Base-by-base conservation (phyloP, 331 rosid species). In the Quercus phellos region DNA sequence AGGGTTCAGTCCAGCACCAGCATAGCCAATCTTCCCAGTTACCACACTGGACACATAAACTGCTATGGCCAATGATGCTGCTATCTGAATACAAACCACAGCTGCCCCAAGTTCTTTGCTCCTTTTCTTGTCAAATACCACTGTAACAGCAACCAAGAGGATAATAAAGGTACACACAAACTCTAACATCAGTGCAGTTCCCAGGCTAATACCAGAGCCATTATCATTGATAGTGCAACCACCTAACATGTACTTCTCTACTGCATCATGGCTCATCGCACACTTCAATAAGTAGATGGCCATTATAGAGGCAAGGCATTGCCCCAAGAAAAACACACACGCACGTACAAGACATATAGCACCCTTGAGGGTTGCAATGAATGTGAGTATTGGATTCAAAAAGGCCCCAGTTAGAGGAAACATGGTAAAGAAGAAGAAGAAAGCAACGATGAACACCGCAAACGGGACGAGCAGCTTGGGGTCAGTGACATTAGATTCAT, bases 401-500 rank as follows among this genome's bases (percentile, higher is more conserved):
- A 90, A 94, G 5, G 95, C 97, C 0, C 98, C 97, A 1, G 93
- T 72, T 12, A 93, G 72, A 34, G 98, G 98, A 22, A 88, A 81
- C 0, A 93, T 91, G 1, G 85, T 92, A 6, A 89, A 11, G 69
- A 91, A 82, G 86, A 93, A 89, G 61, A 93, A 89, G 80, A 91
- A 91, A 42, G 76, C 89, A 58, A 90, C 81, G 4, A 78, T 11
- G 82, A 91, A 91, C 2, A 91, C 94, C 3, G 82, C 92, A 35
- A 91, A 3, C 0, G 98, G 96, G 72, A 89, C 78, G 6, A 90
- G 73, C 50, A 91, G 87, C 78, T 90, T 90, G 1, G 98, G 90
- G 35, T 89, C 87, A 1, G 43, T 18, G 29, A 78, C 84, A 0
- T 75, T 76, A 0, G 98, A 91, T 46, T 91, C 93, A 76, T 90